These are phyloP conservation scores for Hericium erinaceus DNA, from an alignment of 768 basidiomycete species.

Conservation along the genomic window DNA sequence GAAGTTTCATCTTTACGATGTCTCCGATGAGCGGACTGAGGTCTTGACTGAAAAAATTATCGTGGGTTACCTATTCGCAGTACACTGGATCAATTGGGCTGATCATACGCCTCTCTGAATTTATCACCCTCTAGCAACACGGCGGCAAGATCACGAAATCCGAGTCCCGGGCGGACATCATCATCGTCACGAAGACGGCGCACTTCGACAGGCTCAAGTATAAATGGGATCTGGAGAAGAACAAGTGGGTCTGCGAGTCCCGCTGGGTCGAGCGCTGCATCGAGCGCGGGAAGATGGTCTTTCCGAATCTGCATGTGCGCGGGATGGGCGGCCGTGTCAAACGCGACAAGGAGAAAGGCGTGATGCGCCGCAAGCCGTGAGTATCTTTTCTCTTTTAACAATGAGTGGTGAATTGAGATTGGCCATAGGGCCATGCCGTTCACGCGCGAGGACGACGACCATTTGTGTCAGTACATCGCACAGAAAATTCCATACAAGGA, in stretches of 20 bases:
- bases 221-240: slow-evolving; percentile 5
- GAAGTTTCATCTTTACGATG: not conserved
- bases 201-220: slow-evolving; percentile 5
- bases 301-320: not conserved
- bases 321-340: slow-evolving; percentile 1
- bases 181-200: slow-evolving; percentile 1
- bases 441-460: slow-evolving; percentile 5
- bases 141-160: slow-evolving; percentile 6
- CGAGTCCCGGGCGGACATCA: slow-evolving; percentile 4
- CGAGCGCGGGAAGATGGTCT: not conserved
- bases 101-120: too few species aligned
- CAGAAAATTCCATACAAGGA: slow-evolving; percentile 5
- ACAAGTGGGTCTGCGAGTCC: slow-evolving; percentile 9
- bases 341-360: slow-evolving; percentile 3
- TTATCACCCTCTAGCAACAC: not conserved
- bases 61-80: not conserved
- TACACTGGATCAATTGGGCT: too few species aligned
- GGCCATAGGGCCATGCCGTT: not conserved
- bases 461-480: slow-evolving; percentile 8
- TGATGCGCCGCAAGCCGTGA: not conserved
- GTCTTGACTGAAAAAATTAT: not conserved
- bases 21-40: not conserved
- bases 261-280: slow-evolving; percentile 11
- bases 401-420: not conserved
- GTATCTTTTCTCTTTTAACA: not conserved